phyloP scores from a whole-genome alignment of 140 eudicot genomes.

The Erigeron philadelphicus region DNA sequence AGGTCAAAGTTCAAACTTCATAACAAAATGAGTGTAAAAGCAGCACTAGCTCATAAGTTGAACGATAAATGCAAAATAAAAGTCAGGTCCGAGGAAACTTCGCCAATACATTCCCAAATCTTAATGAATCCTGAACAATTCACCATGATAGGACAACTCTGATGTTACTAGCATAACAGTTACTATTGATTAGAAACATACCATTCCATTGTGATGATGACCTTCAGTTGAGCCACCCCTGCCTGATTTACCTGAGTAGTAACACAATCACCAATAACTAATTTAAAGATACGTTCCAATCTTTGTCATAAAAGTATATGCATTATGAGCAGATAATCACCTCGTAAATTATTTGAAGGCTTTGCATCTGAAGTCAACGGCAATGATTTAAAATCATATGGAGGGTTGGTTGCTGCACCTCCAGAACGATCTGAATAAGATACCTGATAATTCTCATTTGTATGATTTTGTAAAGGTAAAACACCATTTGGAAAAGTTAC shows the following conservation, averaged over 20 bases:
- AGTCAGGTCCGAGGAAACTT: background rate
- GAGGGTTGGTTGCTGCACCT: slow-evolving; percentile 34
- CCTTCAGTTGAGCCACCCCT: slow-evolving; percentile 25
- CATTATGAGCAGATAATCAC: slow-evolving; percentile 18
- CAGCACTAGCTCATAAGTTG: slow-evolving; percentile 10
- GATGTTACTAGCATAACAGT: background rate
- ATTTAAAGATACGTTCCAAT: background rate
- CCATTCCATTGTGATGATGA: slow-evolving; percentile 34
- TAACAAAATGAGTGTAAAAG: background rate
- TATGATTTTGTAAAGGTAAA: slow-evolving; percentile 88
- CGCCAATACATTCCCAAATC: background rate
- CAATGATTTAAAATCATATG: slow-evolving; percentile 33
- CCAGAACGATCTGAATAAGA: slow-evolving; percentile 39
- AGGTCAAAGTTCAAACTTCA: slow-evolving; percentile 18
- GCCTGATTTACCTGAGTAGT: slow-evolving; percentile 33
- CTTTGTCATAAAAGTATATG: background rate
- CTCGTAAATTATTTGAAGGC: slow-evolving; percentile 32
- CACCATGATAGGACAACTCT: slow-evolving; percentile 2
- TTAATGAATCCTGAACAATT: background rate
- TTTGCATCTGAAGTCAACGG: slow-evolving; percentile 23
- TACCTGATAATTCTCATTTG: slow-evolving; percentile 82
- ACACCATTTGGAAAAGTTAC: slow-evolving; percentile 51
- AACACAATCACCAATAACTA: slow-evolving; percentile 12
- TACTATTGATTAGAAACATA: slow-evolving; percentile 33
- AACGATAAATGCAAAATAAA: background rate